Percentiles rank a stretch among this genome's conserved stretches.
Evolutionary conservation across 2,329 filamentous ascomycete genomes (phyloP).

Genomic region (Penicillium hordei): DNA sequence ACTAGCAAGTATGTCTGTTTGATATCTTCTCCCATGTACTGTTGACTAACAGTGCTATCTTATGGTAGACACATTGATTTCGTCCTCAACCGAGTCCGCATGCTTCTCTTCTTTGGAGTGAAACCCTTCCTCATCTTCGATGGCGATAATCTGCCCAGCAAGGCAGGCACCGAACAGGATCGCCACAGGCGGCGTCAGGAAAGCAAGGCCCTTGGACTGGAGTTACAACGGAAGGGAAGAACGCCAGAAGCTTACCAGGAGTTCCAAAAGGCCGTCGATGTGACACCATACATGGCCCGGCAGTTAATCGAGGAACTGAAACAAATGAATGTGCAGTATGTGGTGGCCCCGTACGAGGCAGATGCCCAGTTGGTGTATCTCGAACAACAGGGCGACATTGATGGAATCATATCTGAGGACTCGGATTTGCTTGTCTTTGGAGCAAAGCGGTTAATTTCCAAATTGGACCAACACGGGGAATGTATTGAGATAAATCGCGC

Average conservation of each 20-base stretch:
- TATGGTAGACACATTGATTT: slow-evolving; percentile 77
- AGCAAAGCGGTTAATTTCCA: slow-evolving; percentile 84
- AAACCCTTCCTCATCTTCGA: slow-evolving; percentile 97
- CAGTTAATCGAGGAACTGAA: slow-evolving; percentile 90
- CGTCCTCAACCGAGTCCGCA: slow-evolving; percentile 83
- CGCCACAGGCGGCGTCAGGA: slow-evolving; percentile 74
- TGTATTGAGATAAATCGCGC: slow-evolving; percentile 87
- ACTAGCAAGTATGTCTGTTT: slow-evolving; percentile 69
- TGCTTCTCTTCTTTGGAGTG: slow-evolving; percentile 90
- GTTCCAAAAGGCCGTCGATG: slow-evolving; percentile 91
- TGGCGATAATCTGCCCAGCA: slow-evolving; percentile 91
- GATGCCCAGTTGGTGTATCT: slow-evolving; percentile 96
- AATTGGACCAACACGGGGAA: slow-evolving; percentile 89
- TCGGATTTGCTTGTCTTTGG: slow-evolving; percentile 96
- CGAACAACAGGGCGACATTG: slow-evolving; percentile 77
- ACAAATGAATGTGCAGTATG: slow-evolving; percentile 72
- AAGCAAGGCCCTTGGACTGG: slow-evolving; percentile 71
- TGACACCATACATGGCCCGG: slow-evolving; percentile 94
- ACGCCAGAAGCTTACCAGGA: slow-evolving; percentile 76
- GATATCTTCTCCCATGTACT: neutral
- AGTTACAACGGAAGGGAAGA: slow-evolving; percentile 79
- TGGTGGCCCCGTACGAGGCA: slow-evolving; percentile 96
- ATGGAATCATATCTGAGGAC: slow-evolving; percentile 91
- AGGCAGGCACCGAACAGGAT: slow-evolving; percentile 79
- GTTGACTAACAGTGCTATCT: slow-evolving; percentile 20